Evolutionary conservation across 768 basidiomycete species (phyloP), one percentile per base, ranked within the genome.

Genomic region (Amanita subjunquillea): DNA sequence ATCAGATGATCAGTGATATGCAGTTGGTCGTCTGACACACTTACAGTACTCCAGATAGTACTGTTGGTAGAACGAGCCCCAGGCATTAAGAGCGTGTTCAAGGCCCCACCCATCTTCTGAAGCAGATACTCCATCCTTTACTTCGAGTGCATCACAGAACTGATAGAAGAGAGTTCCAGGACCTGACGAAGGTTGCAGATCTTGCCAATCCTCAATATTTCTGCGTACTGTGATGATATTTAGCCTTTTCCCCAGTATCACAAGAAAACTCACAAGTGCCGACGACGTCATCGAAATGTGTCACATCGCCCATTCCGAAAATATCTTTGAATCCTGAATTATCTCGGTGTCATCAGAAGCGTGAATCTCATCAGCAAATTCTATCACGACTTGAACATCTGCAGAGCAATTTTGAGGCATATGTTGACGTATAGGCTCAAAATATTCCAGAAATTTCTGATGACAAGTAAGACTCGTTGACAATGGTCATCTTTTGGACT

Each of bases 391-490:
- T 62, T 84, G 68, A 29, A 87, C 74, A 59, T 89, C 87, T 0
- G 82, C 75, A 6, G 84, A 86, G 65, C 87, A 89, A 63, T 89
- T 88, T 56, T 59, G 47, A 2, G 85, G 80, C 83, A 86, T 87
- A 58, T 77, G 67, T 57, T 77, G 69, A 13, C 78, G 78, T 57
- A 85, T 77, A 10, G 85, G 85, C 54, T 85, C 84, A 63, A 84
- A 87, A 59, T 87, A 89, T 56, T 69, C 70, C 82, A 86, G 60
- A 78, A 83, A 61, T 83, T 72, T n/a, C 77, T 77, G 57, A 45
- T 43, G 8, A 17, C 7, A 29, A 6, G 20, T 48, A 3, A 43
- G 39, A 15, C 13, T 36, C 3, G 17, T 56, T 6, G 10, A 29
- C 23, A 41, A 29, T 9, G 20, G 6, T 30, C 1, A 25, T 10